Conservation (phyloP, 208 protist species). For the Leishmania gerbilli region DNA sequence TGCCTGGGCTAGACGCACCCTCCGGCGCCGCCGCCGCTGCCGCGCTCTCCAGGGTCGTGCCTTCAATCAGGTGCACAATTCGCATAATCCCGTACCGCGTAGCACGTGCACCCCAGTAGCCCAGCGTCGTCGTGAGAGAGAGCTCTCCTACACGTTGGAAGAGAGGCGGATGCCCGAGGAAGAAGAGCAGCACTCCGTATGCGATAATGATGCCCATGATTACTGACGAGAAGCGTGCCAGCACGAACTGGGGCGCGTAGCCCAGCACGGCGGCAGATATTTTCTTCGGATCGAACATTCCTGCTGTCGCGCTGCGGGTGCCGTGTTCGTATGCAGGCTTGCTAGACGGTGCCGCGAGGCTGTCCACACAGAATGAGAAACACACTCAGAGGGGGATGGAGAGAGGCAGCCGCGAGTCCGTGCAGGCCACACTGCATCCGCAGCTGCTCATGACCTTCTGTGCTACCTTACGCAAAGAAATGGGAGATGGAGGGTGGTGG, state of each 20-base stretch:
- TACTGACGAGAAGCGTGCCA: slow-evolving; percentile 50
- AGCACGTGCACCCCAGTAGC: slow-evolving; percentile 23
- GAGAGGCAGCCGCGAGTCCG: neutral
- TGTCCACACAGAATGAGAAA: neutral
- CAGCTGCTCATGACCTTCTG: neutral
- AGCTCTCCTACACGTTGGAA: slow-evolving; percentile 46
- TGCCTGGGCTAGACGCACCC: neutral
- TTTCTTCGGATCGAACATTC: slow-evolving; percentile 35
- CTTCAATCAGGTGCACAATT: slow-evolving; percentile 17
- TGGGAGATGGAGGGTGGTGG: neutral
- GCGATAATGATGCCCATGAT: slow-evolving; percentile 60
- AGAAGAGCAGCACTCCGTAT: slow-evolving; percentile 52
- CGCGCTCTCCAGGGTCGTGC: slow-evolving; percentile 3
- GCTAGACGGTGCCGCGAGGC: neutral
- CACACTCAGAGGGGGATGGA: neutral
- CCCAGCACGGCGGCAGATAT: slow-evolving; percentile 33
- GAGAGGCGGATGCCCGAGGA: slow-evolving; percentile 46
- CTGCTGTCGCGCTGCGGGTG: neutral
- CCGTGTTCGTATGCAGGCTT: neutral
- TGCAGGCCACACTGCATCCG: neutral
- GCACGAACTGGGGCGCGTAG: slow-evolving; percentile 48
- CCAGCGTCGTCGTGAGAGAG: slow-evolving; percentile 22
- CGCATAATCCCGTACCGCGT: slow-evolving; percentile 34
- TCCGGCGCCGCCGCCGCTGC: neutral
- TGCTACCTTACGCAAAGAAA: neutral